A percentile compares a stretch with the other conserved stretches of the same genome.
Evolutionary conservation across 257 asterid species (phyloP).

Genomic region (Avicennia marina): DNA sequence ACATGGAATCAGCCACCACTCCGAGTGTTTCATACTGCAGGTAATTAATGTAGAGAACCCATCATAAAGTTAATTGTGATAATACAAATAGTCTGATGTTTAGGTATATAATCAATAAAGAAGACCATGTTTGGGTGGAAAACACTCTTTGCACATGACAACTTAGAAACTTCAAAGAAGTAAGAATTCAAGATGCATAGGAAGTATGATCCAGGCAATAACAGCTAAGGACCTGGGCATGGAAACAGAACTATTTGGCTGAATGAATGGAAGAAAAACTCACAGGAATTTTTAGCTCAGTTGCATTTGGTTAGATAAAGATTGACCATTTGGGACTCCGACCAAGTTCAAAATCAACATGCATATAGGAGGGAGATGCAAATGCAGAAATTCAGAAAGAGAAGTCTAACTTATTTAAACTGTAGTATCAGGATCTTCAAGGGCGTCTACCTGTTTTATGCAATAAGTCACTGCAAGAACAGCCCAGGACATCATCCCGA

Average conservation of each 20-base stretch:
- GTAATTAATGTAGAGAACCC: slow-evolving; percentile 12
- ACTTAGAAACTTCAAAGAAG: not conserved
- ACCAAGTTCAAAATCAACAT: too few species aligned
- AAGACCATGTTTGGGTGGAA: too few species aligned
- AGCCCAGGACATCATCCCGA: slow-evolving; percentile 99
- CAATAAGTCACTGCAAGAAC: slow-evolving; percentile 94
- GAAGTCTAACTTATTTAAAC: not conserved
- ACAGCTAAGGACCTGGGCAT: not conserved
- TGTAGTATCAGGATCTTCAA: not conserved
- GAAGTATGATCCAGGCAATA: not conserved
- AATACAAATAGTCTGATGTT: too few species aligned
- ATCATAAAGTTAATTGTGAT: slow-evolving; percentile 17
- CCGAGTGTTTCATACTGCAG: slow-evolving; percentile 80
- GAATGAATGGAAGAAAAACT: too few species aligned
- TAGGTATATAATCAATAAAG: too few species aligned
- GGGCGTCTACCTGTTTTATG: slow-evolving; percentile 77
- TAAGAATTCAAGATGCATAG: not conserved
- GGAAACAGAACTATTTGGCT: too few species aligned
- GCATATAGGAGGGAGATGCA: not conserved
- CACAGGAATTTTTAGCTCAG: not conserved
- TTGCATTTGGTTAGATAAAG: not conserved
- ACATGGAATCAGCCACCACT: slow-evolving; percentile 80
- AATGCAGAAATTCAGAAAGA: not conserved
- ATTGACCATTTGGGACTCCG: slow-evolving; percentile 4
- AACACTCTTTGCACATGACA: too few species aligned